Conservation (phyloP, 1,284 basidiomycete genomes). For the Chalciporus sp. region DNA sequence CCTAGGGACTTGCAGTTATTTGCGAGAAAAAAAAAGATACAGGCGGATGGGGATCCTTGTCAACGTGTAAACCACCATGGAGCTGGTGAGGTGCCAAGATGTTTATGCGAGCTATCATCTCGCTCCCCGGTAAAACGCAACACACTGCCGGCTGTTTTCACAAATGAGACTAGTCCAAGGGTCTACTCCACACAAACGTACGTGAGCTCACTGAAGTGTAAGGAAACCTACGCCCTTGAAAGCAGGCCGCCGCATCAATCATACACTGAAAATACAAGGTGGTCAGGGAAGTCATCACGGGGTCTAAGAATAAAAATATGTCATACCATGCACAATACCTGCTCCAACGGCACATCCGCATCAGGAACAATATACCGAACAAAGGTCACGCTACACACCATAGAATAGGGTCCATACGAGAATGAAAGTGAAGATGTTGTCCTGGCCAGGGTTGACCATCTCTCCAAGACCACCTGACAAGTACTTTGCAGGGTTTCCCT, state of each 20-base stretch:
- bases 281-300: conserved; percentile 12
- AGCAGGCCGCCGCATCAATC: conserved; percentile 37
- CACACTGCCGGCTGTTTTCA: background rate
- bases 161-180: conserved; percentile 3
- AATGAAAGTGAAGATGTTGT: conserved; percentile 85
- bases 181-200: conserved; percentile 12
- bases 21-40: background rate
- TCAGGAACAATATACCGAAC: conserved; percentile 34
- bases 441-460: conserved; percentile 78
- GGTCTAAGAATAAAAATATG: background rate
- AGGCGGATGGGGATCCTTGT: background rate
- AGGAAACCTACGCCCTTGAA: conserved; percentile 4
- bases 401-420: conserved; percentile 90
- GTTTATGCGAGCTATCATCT: background rate
- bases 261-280: conserved; percentile 42
- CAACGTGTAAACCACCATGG: background rate
- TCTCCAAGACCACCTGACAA: conserved; percentile 63
- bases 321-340: conserved; percentile 50
- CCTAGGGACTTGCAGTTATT: background rate
- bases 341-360: background rate
- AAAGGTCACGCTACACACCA: conserved; percentile 55
- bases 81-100: too few relatives aligned
- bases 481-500: conserved; percentile 59
- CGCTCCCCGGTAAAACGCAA: conserved; percentile 1
- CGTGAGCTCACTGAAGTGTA: background rate